A percentile compares a stretch with the other conserved stretches of the same genome.
phyloP scores from a whole-genome alignment of 1,284 basidiomycete genomes.

The Wallemia ichthyophaga region DNA sequence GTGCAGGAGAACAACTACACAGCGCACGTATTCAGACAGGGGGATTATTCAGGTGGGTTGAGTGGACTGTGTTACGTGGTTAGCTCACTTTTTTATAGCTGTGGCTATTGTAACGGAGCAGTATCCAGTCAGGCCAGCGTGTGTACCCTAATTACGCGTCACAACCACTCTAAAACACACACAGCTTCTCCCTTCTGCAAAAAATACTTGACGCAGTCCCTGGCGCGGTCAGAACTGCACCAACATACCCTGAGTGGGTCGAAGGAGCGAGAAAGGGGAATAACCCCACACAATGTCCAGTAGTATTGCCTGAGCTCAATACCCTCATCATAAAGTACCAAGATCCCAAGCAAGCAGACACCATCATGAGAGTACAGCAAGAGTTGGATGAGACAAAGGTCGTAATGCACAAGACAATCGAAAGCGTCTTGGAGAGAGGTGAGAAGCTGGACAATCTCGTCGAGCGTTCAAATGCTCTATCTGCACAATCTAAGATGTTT shows the following conservation, averaged over 20 bases:
- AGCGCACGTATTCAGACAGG: conserved; percentile 48
- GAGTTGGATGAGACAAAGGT: conserved; percentile 99
- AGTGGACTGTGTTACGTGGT: conserved; percentile 7
- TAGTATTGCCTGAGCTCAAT: conserved; percentile 25
- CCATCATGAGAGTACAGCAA: conserved; percentile 93
- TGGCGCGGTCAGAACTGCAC: conserved; percentile 37
- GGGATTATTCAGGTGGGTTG: conserved; percentile 31
- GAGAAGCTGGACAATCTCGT: conserved; percentile 95
- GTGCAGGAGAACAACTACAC: conserved; percentile 85
- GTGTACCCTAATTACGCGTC: too few species aligned
- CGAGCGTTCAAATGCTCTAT: conserved; percentile 71
- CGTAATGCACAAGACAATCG: conserved; percentile 94
- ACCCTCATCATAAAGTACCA: conserved; percentile 78
- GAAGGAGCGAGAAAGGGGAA: neutral
- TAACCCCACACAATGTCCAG: conserved; percentile 7
- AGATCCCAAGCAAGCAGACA: conserved; percentile 89
- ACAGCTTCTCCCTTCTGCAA: conserved; percentile 57
- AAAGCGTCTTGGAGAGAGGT: conserved; percentile 79
- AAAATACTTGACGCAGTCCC: conserved; percentile 86
- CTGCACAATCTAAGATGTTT: conserved; percentile 75
- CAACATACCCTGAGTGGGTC: conserved; percentile 26
- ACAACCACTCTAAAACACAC: too few species aligned
- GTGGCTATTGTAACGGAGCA: conserved; percentile 85
- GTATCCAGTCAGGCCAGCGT: conserved; percentile 77
- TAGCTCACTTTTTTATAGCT: conserved; percentile 23